These are phyloP conservation scores for Gloeophyllum trabeum DNA, from an alignment of 768 basidiomycete genomes.

Conservation along the genomic window DNA sequence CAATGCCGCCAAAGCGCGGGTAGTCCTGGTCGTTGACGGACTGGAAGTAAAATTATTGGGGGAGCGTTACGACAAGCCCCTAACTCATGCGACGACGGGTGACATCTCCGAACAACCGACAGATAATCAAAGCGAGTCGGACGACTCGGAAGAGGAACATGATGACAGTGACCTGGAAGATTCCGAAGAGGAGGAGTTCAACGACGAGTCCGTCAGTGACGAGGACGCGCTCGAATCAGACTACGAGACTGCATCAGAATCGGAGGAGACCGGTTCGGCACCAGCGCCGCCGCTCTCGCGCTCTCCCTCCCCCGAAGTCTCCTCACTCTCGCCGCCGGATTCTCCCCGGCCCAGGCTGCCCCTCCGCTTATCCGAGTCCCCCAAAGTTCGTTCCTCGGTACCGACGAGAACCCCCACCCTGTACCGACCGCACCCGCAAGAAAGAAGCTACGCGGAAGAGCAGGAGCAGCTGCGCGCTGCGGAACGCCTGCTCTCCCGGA, in stretches of 20 bases:
- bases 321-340: constrained; percentile 4
- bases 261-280: constrained; percentile 6
- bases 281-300: constrained; percentile 17
- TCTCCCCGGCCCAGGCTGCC: constrained; percentile 6
- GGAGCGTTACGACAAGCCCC: constrained; percentile 4
- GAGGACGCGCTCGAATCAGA: constrained; percentile 3
- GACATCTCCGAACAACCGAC: background rate
- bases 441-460: constrained; percentile 18
- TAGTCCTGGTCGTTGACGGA: constrained; percentile 55
- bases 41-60: constrained; percentile 35
- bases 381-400: constrained; percentile 1
- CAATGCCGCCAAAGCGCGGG: constrained; percentile 45
- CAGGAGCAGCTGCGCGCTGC: constrained; percentile 22
- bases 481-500: constrained; percentile 31
- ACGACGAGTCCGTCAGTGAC: constrained; percentile 1
- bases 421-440: background rate
- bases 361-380: constrained; percentile 4
- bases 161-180: constrained; percentile 4
- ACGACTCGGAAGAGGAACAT: constrained; percentile 1
- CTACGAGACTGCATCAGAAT: background rate
- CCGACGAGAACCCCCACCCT: background rate
- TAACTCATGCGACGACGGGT: background rate
- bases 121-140: background rate
- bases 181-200: constrained; percentile 7
- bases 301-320: constrained; percentile 14